Evolutionary conservation across 2,329 filamentous ascomycete species (phyloP).

Genomic region (Monilinia fructigena): DNA sequence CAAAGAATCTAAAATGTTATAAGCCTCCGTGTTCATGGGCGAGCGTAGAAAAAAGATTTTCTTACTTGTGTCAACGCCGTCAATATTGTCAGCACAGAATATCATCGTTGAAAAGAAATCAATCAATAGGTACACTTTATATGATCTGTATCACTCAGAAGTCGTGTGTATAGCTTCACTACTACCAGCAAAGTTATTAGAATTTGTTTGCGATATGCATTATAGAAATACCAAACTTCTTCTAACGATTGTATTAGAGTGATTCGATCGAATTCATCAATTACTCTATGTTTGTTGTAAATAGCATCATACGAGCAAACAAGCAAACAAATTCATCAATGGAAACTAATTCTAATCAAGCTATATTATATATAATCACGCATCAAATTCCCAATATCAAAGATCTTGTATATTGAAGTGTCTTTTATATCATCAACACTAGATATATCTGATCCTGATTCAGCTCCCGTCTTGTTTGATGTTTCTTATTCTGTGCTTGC

Average conservation of each 20-base stretch:
- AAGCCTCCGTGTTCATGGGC: too few relatives aligned
- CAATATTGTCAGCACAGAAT: not conserved
- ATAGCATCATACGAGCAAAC: not conserved
- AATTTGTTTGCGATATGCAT: not conserved
- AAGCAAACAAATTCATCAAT: not conserved
- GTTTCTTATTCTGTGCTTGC: not conserved
- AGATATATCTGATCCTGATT: not conserved
- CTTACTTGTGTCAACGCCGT: not conserved
- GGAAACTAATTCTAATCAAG: not conserved
- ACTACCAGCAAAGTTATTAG: not conserved
- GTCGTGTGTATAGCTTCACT: not conserved
- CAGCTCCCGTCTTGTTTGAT: not conserved
- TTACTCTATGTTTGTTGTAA: not conserved
- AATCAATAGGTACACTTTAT: constrained; percentile 6
- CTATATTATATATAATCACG: not conserved
- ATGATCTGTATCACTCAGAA: not conserved
- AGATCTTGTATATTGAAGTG: not conserved
- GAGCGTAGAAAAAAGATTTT: not conserved
- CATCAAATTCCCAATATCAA: not conserved
- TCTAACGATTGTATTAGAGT: not conserved
- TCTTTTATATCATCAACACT: constrained; percentile 3
- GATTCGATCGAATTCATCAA: constrained; percentile 3
- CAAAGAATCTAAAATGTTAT: too few relatives aligned
- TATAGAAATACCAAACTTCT: not conserved
- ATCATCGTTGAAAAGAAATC: not conserved